Conservation (phyloP, 352 stramenopile species). For the Phytophthora vignae region DNA sequence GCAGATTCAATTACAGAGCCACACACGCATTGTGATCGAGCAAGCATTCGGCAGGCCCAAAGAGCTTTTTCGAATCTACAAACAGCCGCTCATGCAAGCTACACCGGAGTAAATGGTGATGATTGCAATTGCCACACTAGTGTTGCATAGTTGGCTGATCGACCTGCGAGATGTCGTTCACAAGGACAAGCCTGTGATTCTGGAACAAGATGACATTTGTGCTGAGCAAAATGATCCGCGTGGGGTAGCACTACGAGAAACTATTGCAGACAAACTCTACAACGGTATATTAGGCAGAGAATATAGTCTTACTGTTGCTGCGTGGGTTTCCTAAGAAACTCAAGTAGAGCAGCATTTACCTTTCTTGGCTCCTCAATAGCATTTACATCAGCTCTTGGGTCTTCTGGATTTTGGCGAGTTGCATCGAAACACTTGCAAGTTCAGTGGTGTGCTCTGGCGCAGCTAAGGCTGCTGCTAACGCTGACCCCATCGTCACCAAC, state of each 20-base stretch:
- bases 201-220: background rate
- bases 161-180: background rate
- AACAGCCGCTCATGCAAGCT: background rate
- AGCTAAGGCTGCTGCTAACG: background rate
- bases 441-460: background rate
- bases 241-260: background rate
- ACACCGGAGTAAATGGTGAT: background rate
- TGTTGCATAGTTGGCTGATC: background rate
- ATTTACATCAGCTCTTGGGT: background rate
- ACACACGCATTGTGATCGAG: background rate
- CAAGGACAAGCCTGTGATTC: background rate
- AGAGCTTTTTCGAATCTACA: background rate
- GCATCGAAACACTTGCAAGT: background rate
- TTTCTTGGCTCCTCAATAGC: background rate
- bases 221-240: background rate
- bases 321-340: background rate
- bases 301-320: too few species aligned
- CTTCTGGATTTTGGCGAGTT: background rate
- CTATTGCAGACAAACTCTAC: background rate
- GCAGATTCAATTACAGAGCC: background rate
- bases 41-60: background rate
- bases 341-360: background rate
- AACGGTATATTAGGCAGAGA: too few species aligned
- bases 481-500: background rate
- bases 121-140: background rate